These are phyloP conservation scores for Dryadomyces sulphureus DNA, from an alignment of 2,329 filamentous ascomycete genomes.

Conservation along the genomic window DNA sequence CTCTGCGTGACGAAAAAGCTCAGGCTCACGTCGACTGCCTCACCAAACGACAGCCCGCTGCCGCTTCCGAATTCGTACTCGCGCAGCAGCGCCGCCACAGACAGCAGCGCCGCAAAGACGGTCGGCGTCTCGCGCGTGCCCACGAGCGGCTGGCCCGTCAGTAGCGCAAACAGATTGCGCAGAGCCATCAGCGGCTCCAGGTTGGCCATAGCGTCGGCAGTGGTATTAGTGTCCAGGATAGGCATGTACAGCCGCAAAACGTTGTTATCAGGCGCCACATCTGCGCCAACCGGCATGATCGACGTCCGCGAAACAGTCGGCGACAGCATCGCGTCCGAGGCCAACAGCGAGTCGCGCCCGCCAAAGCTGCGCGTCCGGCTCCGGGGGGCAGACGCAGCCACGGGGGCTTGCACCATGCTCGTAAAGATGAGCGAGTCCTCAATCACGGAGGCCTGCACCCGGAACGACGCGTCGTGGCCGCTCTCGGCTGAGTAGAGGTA, in stretches of 20 bases:
- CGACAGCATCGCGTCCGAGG: conserved; percentile 31
- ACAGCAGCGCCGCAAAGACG: conserved; percentile 37
- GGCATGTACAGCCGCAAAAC: conserved; percentile 38
- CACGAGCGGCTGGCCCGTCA: conserved; percentile 48
- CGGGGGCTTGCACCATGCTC: conserved; percentile 27
- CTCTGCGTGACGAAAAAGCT: conserved; percentile 65
- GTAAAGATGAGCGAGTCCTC: conserved; percentile 39
- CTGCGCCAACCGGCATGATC: too few species aligned
- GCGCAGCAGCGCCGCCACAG: conserved; percentile 36
- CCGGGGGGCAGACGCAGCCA: conserved; percentile 13
- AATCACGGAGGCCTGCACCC: conserved; percentile 38
- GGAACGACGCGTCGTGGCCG: conserved; percentile 43
- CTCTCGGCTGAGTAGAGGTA: conserved; percentile 38
- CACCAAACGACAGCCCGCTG: conserved; percentile 32
- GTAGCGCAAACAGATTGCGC: conserved; percentile 51
- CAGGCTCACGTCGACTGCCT: conserved; percentile 49
- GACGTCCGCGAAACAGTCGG: too few species aligned
- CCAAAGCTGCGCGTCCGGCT: conserved; percentile 29
- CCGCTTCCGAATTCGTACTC: conserved; percentile 40
- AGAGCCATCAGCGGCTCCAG: conserved; percentile 42
- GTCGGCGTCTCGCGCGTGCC: conserved; percentile 37
- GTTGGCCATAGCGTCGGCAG: conserved; percentile 19
- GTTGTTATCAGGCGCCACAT: too few species aligned
- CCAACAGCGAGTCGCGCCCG: conserved; percentile 31
- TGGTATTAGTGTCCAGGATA: conserved; percentile 19